Evolutionary conservation across 148 eudicot genomes (phyloP).

Genomic region (Cornus controversa): DNA sequence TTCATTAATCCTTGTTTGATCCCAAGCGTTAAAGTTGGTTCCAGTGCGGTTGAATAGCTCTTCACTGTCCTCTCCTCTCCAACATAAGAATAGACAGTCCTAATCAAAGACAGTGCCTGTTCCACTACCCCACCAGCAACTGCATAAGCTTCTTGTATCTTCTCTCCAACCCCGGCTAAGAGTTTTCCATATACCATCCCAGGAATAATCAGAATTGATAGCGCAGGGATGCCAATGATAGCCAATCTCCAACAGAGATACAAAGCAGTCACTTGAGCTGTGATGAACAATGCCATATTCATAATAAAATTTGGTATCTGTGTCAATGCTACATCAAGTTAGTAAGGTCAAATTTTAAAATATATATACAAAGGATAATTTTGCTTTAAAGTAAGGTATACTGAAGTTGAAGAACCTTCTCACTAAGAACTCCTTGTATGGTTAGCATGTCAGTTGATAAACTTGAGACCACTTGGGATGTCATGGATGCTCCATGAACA

Average conservation of each 20-base stretch:
- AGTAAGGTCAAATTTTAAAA: not conserved
- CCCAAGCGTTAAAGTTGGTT: slow-evolving; percentile 5
- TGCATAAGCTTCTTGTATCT: slow-evolving; percentile 3
- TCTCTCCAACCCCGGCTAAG: slow-evolving; percentile 1
- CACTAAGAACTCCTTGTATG: slow-evolving; percentile 14
- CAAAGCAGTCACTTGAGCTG: slow-evolving; percentile 3
- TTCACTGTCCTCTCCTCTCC: slow-evolving; percentile 6
- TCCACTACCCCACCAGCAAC: slow-evolving; percentile 12
- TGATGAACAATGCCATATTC: slow-evolving; percentile 13
- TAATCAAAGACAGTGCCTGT: slow-evolving; percentile 15
- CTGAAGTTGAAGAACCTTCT: slow-evolving; percentile 5
- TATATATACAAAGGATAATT: too few relatives aligned
- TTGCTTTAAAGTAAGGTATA: not conserved
- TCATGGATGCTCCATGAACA: slow-evolving; percentile 5
- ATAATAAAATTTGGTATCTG: slow-evolving; percentile 15
- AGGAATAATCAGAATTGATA: slow-evolving; percentile 3
- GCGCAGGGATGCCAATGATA: not conserved
- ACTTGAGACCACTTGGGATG: slow-evolving; percentile 15
- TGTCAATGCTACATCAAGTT: not conserved
- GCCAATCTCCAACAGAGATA: slow-evolving; percentile 16
- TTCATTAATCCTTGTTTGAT: slow-evolving; percentile 18
- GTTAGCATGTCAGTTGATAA: slow-evolving; percentile 1
- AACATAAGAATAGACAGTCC: slow-evolving; percentile 16
- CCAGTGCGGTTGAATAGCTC: slow-evolving; percentile 1
- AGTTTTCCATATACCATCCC: slow-evolving; percentile 1